Base-by-base conservation (phyloP, 148 eudicot genomes). In the Limonium bicolor region DNA sequence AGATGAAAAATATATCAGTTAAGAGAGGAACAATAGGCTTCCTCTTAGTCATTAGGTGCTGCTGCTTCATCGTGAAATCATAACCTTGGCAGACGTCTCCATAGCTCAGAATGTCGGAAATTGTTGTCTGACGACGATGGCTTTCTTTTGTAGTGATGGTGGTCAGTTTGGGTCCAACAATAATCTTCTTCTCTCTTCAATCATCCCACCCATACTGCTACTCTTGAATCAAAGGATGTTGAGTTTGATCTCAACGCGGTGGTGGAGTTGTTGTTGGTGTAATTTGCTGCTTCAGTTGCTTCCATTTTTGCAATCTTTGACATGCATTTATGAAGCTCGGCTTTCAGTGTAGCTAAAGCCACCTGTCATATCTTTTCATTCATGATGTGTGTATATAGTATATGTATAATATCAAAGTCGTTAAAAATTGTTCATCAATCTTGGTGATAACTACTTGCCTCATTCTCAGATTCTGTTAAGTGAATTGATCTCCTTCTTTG, bases 251-350 rank as follows among this genome's bases (percentile, higher is more conserved):
- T n/a, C n/a, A n/a, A n/a, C n/a, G n/a, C n/a, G n/a, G n/a, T n/a
- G n/a, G n/a, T n/a, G n/a, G 47, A 5, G 28, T 42, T 6, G 48
- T 51, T 0, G 54, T 49, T 26, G 54, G 56, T 30, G 62, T 21
- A n/a, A n/a, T 47, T 63, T 33, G 54, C 71, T 15, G 73, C 78
- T 21, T 60, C 78, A 0, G 13, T 62, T 20, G 77, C 92, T 68
- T 88, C 92, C 2, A 66, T 73, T 27, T 39, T 53, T 0, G 86
- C 94, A 15, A 77, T 50, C 65, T 80, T 83, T 0, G 86, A 77
- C 92, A 83, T 77, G 67, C 66, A 79, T 62, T 70, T 72, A 53
- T 74, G 87, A 32, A 88, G 86, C 60, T 83, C 79, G 0, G 86
- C 96, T 2, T 80, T 77, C 38, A 88, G 50, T 0, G 83, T 67